Conservation (phyloP, 2,329 filamentous ascomycete species). For the Epichloe baconii region DNA sequence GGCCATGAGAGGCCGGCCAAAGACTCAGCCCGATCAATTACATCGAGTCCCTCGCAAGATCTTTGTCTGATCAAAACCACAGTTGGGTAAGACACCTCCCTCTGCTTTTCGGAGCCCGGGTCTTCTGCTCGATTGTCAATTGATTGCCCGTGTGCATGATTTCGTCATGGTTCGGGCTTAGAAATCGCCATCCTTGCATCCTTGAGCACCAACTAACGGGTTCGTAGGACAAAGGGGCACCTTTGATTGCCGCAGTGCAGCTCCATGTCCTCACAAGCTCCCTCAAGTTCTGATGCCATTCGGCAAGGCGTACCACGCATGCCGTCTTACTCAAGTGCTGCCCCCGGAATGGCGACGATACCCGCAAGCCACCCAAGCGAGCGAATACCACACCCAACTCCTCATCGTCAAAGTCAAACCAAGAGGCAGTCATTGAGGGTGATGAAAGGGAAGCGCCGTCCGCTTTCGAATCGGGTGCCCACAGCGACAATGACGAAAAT, state of each 20-base stretch:
- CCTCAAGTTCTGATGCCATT: slow-evolving; percentile 15
- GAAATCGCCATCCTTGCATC: neutral
- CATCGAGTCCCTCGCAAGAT: neutral
- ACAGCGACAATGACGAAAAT: slow-evolving; percentile 30
- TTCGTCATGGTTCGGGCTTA: neutral
- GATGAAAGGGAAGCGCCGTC: slow-evolving; percentile 25
- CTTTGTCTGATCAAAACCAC: neutral
- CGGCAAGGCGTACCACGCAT: slow-evolving; percentile 18
- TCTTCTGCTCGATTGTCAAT: neutral
- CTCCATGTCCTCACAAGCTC: slow-evolving; percentile 22
- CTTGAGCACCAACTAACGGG: neutral
- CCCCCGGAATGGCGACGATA: slow-evolving; percentile 17
- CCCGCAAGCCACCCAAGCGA: slow-evolving; percentile 25
- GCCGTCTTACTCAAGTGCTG: slow-evolving; percentile 17
- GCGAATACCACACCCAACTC: slow-evolving; percentile 34
- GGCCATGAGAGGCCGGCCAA: neutral
- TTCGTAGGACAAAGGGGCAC: slow-evolving; percentile 1
- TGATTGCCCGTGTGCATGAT: neutral
- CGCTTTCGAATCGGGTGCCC: slow-evolving; percentile 34
- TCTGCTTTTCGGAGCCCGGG: neutral
- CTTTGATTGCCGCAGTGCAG: slow-evolving; percentile 11
- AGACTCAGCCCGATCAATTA: neutral
- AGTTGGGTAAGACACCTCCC: neutral
- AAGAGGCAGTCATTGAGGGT: slow-evolving; percentile 10
- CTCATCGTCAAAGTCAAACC: slow-evolving; percentile 7